A percentile compares a stretch with the other conserved stretches of the same genome.
Conservation (phyloP, 257 asterid genomes). For the Paulownia fortunei region DNA sequence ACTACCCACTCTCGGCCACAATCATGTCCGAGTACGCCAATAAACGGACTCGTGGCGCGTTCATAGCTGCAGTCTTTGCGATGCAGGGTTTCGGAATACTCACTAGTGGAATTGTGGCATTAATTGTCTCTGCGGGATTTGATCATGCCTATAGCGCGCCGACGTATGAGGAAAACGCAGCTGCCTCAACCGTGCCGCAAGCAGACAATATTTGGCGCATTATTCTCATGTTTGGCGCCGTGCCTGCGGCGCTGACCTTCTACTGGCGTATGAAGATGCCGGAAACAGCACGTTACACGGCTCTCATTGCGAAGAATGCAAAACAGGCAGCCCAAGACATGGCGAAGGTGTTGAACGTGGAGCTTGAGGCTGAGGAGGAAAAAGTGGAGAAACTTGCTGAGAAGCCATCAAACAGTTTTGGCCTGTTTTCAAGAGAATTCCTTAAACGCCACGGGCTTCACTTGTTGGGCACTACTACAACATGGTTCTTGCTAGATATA, state of each 20-base stretch:
- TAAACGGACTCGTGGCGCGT: conserved; percentile 49
- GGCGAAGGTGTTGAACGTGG: conserved; percentile 46
- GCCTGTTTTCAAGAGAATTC: conserved; percentile 41
- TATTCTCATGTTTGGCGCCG: conserved; percentile 49
- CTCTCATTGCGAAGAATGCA: conserved; percentile 44
- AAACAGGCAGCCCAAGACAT: conserved; percentile 51
- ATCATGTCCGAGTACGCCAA: conserved; percentile 53
- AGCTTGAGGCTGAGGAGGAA: conserved; percentile 43
- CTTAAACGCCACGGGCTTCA: conserved; percentile 50
- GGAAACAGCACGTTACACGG: conserved; percentile 57
- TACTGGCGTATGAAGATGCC: conserved; percentile 68
- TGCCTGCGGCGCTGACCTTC: conserved; percentile 48
- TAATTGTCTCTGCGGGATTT: conserved; percentile 34
- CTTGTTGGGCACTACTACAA: conserved; percentile 46
- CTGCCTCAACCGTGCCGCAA: conserved; percentile 37
- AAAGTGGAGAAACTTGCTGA: conserved; percentile 16
- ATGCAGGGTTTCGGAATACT: conserved; percentile 53
- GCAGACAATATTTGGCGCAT: conserved; percentile 53
- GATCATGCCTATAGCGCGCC: conserved; percentile 33
- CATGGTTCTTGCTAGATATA: conserved; percentile 51
- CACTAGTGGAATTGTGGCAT: conserved; percentile 39
- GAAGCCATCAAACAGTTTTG: conserved; percentile 14
- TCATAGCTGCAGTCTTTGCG: conserved; percentile 48
- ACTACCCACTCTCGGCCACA: conserved; percentile 52
- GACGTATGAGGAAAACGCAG: conserved; percentile 9